phyloP scores from a whole-genome alignment of 352 stramenopile species.

The Peronospora farinosa region DNA sequence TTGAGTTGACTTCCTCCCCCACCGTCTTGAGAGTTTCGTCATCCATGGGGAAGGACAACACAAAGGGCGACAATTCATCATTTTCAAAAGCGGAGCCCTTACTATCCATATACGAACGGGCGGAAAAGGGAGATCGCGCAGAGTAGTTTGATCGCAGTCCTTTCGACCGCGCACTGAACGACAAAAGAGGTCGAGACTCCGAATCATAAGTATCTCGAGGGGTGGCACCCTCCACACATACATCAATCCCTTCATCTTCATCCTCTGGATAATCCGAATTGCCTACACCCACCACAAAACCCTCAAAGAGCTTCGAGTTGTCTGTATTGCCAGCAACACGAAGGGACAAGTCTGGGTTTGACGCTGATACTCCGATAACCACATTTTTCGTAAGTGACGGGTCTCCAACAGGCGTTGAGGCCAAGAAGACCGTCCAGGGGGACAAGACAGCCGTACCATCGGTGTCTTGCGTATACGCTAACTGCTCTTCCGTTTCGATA shows the following conservation, averaged over 20 bases:
- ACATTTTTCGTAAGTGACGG: slow-evolving; percentile 60
- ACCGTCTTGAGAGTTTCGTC: slow-evolving; percentile 53
- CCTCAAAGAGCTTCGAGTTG: slow-evolving; percentile 46
- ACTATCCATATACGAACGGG: slow-evolving; percentile 35
- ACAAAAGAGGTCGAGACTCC: slow-evolving; percentile 43
- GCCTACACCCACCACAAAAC: slow-evolving; percentile 64
- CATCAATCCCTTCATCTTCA: slow-evolving; percentile 18
- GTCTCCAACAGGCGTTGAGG: slow-evolving; percentile 46
- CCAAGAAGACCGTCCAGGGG: slow-evolving; percentile 74
- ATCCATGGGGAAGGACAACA: slow-evolving; percentile 73
- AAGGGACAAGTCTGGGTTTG: slow-evolving; percentile 56
- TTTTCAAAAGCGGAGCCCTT: slow-evolving; percentile 29
- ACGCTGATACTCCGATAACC: slow-evolving; percentile 60
- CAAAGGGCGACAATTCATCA: slow-evolving; percentile 39
- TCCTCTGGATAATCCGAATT: slow-evolving; percentile 41
- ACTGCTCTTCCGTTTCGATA: slow-evolving; percentile 77
- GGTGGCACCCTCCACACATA: slow-evolving; percentile 10
- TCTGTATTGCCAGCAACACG: slow-evolving; percentile 59
- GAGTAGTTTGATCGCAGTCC: slow-evolving; percentile 42
- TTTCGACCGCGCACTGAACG: slow-evolving; percentile 15
- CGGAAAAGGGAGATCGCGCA: slow-evolving; percentile 39
- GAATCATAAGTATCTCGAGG: slow-evolving; percentile 26
- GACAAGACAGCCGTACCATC: slow-evolving; percentile 58
- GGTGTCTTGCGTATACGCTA: slow-evolving; percentile 70
- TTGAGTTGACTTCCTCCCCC: slow-evolving; percentile 37